Evolutionary conservation across 2,329 filamentous ascomycete species (phyloP).

Genomic region (Pseudocercospora musae): DNA sequence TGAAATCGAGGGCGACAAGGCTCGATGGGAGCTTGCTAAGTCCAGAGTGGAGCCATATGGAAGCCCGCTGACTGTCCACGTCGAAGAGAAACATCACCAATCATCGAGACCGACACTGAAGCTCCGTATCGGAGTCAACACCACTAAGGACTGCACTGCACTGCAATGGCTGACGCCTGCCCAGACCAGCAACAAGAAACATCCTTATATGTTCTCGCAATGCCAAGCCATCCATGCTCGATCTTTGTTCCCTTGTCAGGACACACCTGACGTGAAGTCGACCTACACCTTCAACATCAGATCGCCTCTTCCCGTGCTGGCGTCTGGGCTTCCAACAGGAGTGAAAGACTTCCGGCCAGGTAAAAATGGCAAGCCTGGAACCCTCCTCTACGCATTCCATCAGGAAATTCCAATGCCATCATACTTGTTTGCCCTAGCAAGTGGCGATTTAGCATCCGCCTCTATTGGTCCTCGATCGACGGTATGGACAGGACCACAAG

Average conservation of each 20-base stretch:
- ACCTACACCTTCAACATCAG: slow-evolving; percentile 86
- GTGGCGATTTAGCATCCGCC: slow-evolving; percentile 79
- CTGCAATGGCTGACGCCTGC: slow-evolving; percentile 92
- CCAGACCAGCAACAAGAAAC: slow-evolving; percentile 92
- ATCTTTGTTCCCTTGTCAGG: slow-evolving; percentile 93
- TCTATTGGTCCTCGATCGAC: slow-evolving; percentile 79
- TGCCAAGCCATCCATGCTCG: slow-evolving; percentile 95
- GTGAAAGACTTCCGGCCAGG: slow-evolving; percentile 51
- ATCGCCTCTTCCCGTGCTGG: slow-evolving; percentile 84
- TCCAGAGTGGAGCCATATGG: slow-evolving; percentile 70
- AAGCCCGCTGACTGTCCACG: slow-evolving; percentile 62
- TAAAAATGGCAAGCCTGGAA: slow-evolving; percentile 52
- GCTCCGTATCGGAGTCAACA: slow-evolving; percentile 54
- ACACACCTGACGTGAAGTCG: slow-evolving; percentile 96
- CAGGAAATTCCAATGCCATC: slow-evolving; percentile 90
- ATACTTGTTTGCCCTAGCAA: slow-evolving; percentile 90
- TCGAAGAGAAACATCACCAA: slow-evolving; percentile 44
- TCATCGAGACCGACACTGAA: slow-evolving; percentile 30
- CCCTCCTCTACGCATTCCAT: slow-evolving; percentile 74
- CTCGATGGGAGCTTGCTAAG: slow-evolving; percentile 68
- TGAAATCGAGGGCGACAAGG: slow-evolving; percentile 62
- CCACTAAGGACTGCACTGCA: slow-evolving; percentile 84
- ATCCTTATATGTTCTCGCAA: slow-evolving; percentile 97
- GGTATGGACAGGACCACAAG: slow-evolving; percentile 84
- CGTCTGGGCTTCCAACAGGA: slow-evolving; percentile 69